Percentiles rank a stretch among this genome's conserved stretches.
Conservation (phyloP, 805 yeast species). For the Phaffomyces opuntiae region DNA sequence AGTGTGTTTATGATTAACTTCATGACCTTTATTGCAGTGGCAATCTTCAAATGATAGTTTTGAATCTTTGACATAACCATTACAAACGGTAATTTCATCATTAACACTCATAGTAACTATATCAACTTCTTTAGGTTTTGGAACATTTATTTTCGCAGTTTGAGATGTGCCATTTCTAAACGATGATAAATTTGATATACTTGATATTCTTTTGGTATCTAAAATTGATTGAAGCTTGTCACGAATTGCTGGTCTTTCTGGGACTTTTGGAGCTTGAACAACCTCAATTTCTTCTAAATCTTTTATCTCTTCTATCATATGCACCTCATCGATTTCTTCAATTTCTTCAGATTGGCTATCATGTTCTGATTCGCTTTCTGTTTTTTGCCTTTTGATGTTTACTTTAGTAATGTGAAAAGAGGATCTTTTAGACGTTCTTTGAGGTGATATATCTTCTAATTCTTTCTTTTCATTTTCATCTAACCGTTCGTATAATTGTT, state of each 20-base stretch:
- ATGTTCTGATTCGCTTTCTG: too few species aligned
- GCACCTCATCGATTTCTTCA: too few species aligned
- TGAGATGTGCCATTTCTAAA: slow-evolving; percentile 5
- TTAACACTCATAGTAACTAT: slow-evolving; percentile 19
- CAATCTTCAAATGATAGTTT: slow-evolving; percentile 15
- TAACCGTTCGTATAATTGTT: neutral
- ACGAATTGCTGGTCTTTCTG: neutral
- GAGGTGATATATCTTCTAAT: neutral
- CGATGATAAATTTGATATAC: slow-evolving; percentile 7
- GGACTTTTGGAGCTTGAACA: neutral
- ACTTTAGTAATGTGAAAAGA: too few species aligned
- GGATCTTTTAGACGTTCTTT: neutral
- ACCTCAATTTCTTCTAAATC: neutral
- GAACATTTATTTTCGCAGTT: neutral
- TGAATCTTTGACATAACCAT: slow-evolving; percentile 15
- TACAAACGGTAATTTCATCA: slow-evolving; percentile 15
- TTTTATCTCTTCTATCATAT: neutral
- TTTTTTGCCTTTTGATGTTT: too few species aligned
- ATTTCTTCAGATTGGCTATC: too few species aligned
- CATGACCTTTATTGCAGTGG: slow-evolving; percentile 1
- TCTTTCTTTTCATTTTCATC: neutral
- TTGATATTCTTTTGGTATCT: neutral
- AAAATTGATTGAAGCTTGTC: slow-evolving; percentile 2
- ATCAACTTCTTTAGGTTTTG: neutral
- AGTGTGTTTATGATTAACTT: neutral